Percentiles rank a stretch among this genome's conserved stretches.
phyloP scores from a whole-genome alignment of 495 filamentous ascomycete species.

The Hypoxylon crocopeplum region DNA sequence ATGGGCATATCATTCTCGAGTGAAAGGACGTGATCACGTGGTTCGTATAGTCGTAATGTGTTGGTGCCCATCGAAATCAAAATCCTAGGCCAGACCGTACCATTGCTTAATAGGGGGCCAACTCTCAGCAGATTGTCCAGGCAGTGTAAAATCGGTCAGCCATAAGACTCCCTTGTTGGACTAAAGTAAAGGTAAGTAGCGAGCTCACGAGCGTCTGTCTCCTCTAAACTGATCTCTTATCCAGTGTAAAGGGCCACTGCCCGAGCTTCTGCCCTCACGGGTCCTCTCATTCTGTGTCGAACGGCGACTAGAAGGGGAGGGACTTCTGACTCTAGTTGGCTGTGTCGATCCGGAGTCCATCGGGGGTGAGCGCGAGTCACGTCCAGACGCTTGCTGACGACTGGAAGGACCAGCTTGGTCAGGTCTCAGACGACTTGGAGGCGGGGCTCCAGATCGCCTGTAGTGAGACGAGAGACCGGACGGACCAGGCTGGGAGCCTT shows the following conservation, averaged over 20 bases:
- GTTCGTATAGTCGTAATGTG: slow-evolving; percentile 12
- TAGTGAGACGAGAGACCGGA: slow-evolving; percentile 15
- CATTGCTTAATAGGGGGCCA: not conserved
- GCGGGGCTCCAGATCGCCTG: slow-evolving; percentile 9
- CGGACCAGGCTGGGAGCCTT: slow-evolving; percentile 11
- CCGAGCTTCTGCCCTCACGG: slow-evolving; percentile 30
- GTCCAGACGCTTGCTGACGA: slow-evolving; percentile 9
- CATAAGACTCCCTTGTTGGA: not conserved
- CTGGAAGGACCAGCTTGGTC: slow-evolving; percentile 11
- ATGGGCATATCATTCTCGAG: not conserved
- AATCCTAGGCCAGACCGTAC: not conserved
- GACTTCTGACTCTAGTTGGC: slow-evolving; percentile 33
- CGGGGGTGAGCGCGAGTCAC: slow-evolving; percentile 29
- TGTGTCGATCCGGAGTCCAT: slow-evolving; percentile 19
- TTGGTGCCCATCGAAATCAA: not conserved
- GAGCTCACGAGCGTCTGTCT: slow-evolving; percentile 28
- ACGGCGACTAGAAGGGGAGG: slow-evolving; percentile 34
- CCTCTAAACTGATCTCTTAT: slow-evolving; percentile 46
- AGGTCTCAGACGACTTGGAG: slow-evolving; percentile 25
- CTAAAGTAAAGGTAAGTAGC: not conserved
- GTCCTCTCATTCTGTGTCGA: slow-evolving; percentile 34
- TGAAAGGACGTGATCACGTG: slow-evolving; percentile 18
- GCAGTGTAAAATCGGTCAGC: not conserved
- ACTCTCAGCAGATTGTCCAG: not conserved
- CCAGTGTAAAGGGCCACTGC: slow-evolving; percentile 46